Conservation (phyloP, 2,329 filamentous ascomycete species). For the Cercospora canescens region DNA sequence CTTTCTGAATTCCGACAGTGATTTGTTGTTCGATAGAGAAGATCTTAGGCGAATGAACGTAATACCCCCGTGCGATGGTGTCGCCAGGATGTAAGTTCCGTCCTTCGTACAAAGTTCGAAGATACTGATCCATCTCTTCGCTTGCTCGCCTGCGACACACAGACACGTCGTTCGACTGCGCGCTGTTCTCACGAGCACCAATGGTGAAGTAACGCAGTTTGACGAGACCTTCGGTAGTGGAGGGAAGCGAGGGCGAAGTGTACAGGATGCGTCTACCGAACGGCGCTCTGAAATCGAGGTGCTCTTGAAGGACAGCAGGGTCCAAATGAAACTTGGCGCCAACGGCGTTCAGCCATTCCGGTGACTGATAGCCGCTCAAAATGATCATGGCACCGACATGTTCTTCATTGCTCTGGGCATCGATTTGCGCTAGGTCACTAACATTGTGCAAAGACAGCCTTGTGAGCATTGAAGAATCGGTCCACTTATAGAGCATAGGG, state of each 20-base stretch:
- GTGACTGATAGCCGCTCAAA: background rate
- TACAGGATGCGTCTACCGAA: background rate
- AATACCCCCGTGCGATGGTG: background rate
- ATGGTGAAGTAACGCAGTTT: background rate
- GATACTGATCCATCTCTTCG: background rate
- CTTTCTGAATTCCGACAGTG: background rate
- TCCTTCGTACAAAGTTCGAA: background rate
- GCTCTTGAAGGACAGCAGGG: background rate
- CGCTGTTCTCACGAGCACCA: background rate
- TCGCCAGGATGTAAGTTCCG: background rate
- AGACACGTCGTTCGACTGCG: background rate
- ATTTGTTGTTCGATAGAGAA: background rate
- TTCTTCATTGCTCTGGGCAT: background rate
- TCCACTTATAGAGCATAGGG: background rate
- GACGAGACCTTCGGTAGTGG: background rate
- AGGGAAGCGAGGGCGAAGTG: background rate
- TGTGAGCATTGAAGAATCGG: background rate
- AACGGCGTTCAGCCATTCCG: background rate
- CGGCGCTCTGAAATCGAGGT: background rate
- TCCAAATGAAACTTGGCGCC: background rate
- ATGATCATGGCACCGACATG: background rate
- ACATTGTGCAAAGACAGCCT: background rate
- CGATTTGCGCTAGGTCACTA: background rate
- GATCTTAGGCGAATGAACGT: background rate
- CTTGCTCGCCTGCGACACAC: background rate